These are phyloP conservation scores for Penicillium waksmanii DNA, from an alignment of 495 filamentous ascomycete species.

Conservation along the genomic window DNA sequence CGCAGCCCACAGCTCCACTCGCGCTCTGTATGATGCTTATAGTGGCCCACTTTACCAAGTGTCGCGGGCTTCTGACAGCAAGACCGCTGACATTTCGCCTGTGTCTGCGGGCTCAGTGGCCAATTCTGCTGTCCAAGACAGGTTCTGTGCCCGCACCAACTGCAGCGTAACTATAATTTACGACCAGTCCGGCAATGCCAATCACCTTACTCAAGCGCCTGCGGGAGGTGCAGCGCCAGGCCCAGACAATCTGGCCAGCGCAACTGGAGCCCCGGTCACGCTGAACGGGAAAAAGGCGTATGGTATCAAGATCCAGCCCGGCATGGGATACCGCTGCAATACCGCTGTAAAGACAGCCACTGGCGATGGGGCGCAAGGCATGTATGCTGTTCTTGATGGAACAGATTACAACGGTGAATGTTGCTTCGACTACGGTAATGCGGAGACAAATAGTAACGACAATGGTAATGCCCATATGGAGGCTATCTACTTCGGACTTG, in stretches of 20 bases:
- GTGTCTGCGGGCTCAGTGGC: constrained; percentile 56
- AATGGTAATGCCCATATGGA: constrained; percentile 64
- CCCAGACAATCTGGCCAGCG: constrained; percentile 57
- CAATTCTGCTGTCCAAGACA: constrained; percentile 57
- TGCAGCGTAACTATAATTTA: constrained; percentile 63
- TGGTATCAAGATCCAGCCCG: constrained; percentile 58
- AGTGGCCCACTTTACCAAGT: constrained; percentile 60
- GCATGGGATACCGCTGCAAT: constrained; percentile 59
- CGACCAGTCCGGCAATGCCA: constrained; percentile 58
- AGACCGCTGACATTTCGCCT: constrained; percentile 49
- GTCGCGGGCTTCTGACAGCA: constrained; percentile 51
- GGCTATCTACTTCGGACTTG: constrained; percentile 60
- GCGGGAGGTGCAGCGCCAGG: constrained; percentile 50
- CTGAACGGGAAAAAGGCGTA: constrained; percentile 61
- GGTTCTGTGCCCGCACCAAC: constrained; percentile 58
- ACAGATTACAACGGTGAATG: constrained; percentile 60
- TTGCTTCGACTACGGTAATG: constrained; percentile 67
- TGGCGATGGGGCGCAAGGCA: constrained; percentile 56
- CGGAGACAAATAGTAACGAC: constrained; percentile 56
- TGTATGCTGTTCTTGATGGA: constrained; percentile 63
- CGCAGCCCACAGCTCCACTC: constrained; percentile 62
- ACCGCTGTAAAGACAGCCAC: constrained; percentile 51
- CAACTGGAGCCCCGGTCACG: constrained; percentile 57
- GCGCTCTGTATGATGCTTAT: constrained; percentile 56
- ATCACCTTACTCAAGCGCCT: constrained; percentile 61